Percentiles rank a stretch among this genome's conserved stretches.
Conservation (phyloP, 2,329 filamentous ascomycete species). For the Cyphellophora attinorum region DNA sequence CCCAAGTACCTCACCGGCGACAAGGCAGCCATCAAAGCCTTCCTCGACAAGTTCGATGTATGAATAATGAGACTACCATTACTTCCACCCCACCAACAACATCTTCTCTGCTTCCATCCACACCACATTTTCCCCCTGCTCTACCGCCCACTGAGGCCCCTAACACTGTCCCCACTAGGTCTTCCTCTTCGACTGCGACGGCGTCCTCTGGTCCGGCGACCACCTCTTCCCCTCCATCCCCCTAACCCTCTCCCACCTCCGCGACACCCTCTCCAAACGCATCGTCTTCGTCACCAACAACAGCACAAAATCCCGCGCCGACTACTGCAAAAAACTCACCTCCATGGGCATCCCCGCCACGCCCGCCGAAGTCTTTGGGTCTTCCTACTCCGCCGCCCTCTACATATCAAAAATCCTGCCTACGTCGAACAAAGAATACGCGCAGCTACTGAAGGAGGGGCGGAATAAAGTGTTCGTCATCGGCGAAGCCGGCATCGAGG, state of each 20-base stretch:
- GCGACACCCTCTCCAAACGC: conserved; percentile 69
- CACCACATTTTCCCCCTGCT: neutral
- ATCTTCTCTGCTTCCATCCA: neutral
- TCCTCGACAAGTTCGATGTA: conserved; percentile 87
- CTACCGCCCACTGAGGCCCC: neutral
- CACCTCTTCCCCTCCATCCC: conserved; percentile 76
- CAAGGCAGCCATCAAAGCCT: conserved; percentile 63
- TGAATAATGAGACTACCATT: conserved; percentile 28
- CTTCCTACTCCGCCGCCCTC: conserved; percentile 86
- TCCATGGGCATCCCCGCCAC: conserved; percentile 60
- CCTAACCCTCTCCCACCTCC: conserved; percentile 75
- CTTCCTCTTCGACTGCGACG: conserved; percentile 96
- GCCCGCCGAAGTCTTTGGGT: conserved; percentile 88
- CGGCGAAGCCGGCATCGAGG: conserved; percentile 83
- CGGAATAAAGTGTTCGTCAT: conserved; percentile 93
- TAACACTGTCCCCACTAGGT: conserved; percentile 51
- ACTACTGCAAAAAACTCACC: conserved; percentile 88
- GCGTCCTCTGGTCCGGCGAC: conserved; percentile 93
- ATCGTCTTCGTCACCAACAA: conserved; percentile 98
- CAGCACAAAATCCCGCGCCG: conserved; percentile 86
- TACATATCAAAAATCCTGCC: conserved; percentile 87
- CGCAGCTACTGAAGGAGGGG: conserved; percentile 33
- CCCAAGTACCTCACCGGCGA: conserved; percentile 68
- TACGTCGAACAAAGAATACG: conserved; percentile 10
- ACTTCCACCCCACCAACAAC: neutral